A percentile compares a stretch with the other conserved stretches of the same genome.
phyloP scores from a whole-genome alignment of 192 early-diverging fungal genomes.

The Coemansia asiatica region DNA sequence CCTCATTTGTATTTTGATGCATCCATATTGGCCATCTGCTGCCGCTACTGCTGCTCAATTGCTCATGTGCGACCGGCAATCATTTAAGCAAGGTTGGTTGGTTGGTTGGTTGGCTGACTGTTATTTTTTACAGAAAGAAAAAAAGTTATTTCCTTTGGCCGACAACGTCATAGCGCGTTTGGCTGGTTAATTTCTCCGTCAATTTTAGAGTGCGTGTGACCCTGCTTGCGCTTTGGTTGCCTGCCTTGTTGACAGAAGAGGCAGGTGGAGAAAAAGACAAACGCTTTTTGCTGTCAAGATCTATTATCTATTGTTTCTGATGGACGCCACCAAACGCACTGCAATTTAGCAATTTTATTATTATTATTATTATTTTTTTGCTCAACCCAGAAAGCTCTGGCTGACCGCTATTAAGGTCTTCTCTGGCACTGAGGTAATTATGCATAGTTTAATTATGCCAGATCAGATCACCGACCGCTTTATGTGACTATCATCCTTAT shows the following conservation, averaged over 20 bases:
- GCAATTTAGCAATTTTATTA: no score
- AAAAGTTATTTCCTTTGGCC: background rate
- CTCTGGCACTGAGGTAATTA: background rate
- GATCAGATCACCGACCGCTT: background rate
- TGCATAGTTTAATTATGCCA: background rate
- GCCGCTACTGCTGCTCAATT: background rate
- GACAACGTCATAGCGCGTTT: constrained; percentile 1
- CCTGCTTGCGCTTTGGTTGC: no score
- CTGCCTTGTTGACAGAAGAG: background rate
- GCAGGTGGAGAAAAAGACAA: background rate
- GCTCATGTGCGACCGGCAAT: constrained; percentile 10
- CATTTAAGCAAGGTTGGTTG: constrained; percentile 1
- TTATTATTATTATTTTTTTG: no score
- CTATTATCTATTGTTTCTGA: background rate
- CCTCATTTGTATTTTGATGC: background rate
- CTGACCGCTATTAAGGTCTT: background rate
- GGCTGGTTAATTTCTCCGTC: background rate
- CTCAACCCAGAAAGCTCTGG: background rate
- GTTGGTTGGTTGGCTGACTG: background rate
- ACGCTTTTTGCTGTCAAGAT: background rate
- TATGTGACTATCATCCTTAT: background rate
- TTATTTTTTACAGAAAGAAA: background rate
- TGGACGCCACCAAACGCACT: no score
- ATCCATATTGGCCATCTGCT: background rate
- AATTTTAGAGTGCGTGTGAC: no score